A percentile compares a stretch with the other conserved stretches of the same genome.
Conservation (phyloP, 805 yeast species). For the Candida ascalaphidarum region DNA sequence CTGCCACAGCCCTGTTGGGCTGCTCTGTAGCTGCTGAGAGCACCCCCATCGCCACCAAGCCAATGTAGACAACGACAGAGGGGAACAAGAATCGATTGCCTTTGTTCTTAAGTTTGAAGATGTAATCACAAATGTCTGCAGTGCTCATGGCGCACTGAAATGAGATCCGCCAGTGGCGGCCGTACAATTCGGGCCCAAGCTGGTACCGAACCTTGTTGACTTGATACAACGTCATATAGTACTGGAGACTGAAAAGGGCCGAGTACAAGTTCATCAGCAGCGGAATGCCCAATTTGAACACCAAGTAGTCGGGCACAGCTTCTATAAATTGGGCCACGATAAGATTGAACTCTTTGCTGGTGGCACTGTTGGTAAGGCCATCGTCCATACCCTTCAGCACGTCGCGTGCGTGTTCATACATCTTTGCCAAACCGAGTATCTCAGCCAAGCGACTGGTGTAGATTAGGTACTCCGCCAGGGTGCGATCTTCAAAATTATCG, state of each 20-base stretch:
- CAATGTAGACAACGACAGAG: constrained; percentile 2
- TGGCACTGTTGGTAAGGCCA: background rate
- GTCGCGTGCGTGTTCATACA: background rate
- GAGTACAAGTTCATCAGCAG: constrained; percentile 1
- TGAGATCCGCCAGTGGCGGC: constrained; percentile 5
- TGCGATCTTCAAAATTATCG: constrained; percentile 1
- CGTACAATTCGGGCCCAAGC: constrained; percentile 2
- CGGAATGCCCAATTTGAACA: constrained; percentile 1
- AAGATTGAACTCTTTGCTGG: constrained; percentile 3
- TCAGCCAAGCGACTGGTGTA: constrained; percentile 1
- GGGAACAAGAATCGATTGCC: constrained; percentile 1
- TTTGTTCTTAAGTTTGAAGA: background rate
- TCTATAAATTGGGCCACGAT: constrained; percentile 2
- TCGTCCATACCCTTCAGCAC: too few species aligned
- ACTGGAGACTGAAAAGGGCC: constrained; percentile 1
- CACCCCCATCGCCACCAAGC: constrained; percentile 3
- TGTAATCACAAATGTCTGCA: constrained; percentile 1
- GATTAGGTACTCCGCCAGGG: constrained; percentile 2
- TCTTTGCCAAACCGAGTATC: constrained; percentile 2
- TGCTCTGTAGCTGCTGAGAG: constrained; percentile 4
- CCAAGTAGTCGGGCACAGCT: constrained; percentile 1
- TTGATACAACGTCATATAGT: constrained; percentile 3
- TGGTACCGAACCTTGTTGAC: constrained; percentile 4
- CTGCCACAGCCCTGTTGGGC: constrained; percentile 3
- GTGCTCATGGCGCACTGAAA: constrained; percentile 2